phyloP scores from a whole-genome alignment of 345 rosid species.

The Dipteronia sinensis region DNA sequence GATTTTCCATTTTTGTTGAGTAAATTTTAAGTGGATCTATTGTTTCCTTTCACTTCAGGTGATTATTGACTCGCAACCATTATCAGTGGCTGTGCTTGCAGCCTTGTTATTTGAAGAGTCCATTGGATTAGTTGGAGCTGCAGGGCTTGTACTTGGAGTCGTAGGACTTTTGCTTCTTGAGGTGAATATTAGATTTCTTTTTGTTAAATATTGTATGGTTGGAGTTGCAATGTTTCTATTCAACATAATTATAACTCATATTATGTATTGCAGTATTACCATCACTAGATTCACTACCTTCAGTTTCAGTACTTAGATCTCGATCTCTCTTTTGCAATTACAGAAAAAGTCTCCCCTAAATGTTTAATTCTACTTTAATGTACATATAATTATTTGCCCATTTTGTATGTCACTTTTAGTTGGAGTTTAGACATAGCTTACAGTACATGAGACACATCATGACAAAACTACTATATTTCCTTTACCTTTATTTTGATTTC shows the following conservation, averaged over 20 bases:
- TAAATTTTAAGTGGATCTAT: neutral
- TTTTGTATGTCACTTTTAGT: neutral
- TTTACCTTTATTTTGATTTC: neutral
- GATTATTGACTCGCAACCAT: conserved; percentile 90
- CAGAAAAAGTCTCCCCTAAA: neutral
- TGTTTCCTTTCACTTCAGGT: conserved; percentile 49
- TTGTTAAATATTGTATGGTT: neutral
- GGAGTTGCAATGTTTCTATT: neutral
- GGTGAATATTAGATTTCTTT: conserved; percentile 39
- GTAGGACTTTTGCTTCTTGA: conserved; percentile 88
- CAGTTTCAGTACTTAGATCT: neutral
- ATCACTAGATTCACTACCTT: neutral
- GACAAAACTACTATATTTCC: neutral
- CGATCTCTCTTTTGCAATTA: neutral
- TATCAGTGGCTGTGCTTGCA: conserved; percentile 89
- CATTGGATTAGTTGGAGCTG: conserved; percentile 74
- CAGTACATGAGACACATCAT: neutral
- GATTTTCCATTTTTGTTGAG: neutral
- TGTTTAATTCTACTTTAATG: no score
- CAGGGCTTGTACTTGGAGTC: conserved; percentile 80
- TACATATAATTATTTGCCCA: no score
- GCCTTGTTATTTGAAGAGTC: conserved; percentile 79
- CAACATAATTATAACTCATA: no score
- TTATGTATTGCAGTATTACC: neutral
- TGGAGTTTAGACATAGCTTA: neutral